A percentile compares a stretch with the other conserved stretches of the same genome.
These are phyloP conservation scores for Vigna unguiculata DNA, from an alignment of 306 rosid species.

Conservation along the genomic window DNA sequence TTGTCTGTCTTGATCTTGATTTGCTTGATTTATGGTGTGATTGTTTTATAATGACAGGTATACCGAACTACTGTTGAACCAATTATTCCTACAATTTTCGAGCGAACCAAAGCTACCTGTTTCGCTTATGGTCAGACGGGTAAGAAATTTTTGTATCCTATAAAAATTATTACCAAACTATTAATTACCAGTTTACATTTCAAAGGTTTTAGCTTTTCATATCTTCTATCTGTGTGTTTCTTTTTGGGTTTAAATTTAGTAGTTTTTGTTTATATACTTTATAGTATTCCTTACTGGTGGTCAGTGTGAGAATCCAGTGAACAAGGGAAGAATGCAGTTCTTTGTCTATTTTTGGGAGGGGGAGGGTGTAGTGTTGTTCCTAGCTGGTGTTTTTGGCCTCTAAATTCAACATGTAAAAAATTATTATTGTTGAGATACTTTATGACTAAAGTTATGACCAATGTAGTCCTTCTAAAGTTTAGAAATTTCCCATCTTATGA, in stretches of 20 bases:
- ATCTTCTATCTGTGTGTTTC: background rate
- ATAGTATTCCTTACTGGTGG: background rate
- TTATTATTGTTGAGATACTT: background rate
- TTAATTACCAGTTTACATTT: constrained; percentile 20
- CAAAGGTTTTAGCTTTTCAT: constrained; percentile 16
- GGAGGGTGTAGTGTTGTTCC: constrained; percentile 5
- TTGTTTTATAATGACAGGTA: constrained; percentile 63
- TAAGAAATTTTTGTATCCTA: constrained; percentile 42
- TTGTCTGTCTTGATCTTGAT: constrained; percentile 37
- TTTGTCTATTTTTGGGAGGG: background rate
- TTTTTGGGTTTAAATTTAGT: background rate
- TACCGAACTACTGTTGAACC: constrained; percentile 90
- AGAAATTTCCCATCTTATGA: background rate
- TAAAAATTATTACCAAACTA: constrained; percentile 14
- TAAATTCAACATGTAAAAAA: constrained; percentile 29
- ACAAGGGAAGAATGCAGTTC: background rate
- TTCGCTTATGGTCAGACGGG: constrained; percentile 99
- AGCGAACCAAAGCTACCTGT: constrained; percentile 98
- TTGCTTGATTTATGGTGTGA: constrained; percentile 38
- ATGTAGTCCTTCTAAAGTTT: background rate
- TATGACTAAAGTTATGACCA: background rate
- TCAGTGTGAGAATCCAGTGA: background rate
- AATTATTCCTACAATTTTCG: constrained; percentile 93
- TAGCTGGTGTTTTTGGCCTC: constrained; percentile 20
- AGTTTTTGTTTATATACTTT: constrained; percentile 30